A percentile compares a stretch with the other conserved stretches of the same genome.
Conservation (phyloP, 495 filamentous ascomycete species). For the Melanomma pulvis-pyrius region DNA sequence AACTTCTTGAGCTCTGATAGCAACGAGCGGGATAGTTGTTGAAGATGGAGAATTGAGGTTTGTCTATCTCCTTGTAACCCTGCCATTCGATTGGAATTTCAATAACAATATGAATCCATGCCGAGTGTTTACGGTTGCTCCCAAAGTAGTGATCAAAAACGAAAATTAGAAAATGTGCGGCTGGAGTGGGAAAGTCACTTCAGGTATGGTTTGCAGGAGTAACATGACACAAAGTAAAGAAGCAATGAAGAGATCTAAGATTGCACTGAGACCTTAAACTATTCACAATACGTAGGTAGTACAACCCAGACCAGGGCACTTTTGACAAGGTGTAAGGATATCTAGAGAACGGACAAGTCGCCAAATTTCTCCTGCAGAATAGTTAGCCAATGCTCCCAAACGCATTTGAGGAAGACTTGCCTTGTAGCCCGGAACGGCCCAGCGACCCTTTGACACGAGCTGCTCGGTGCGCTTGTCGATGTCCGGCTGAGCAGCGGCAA, state of each 20-base stretch:
- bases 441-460: conserved; percentile 95
- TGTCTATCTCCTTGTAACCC: no score
- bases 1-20: no score
- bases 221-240: neutral
- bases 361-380: conserved; percentile 88
- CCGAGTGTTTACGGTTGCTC: no score
- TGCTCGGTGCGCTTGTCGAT: conserved; percentile 92
- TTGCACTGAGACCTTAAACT: conserved; percentile 36
- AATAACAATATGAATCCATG: no score
- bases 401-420: conserved; percentile 52
- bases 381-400: conserved; percentile 13
- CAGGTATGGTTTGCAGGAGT: neutral
- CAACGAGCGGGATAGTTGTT: no score
- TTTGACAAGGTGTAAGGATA: conserved; percentile 4
- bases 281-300: conserved; percentile 41
- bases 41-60: no score
- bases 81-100: no score
- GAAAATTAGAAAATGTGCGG: no score
- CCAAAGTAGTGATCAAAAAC: no score
- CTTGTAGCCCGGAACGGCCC: conserved; percentile 98
- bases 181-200: no score
- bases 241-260: conserved; percentile 23
- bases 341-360: conserved; percentile 87
- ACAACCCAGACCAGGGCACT: conserved; percentile 31
- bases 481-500: conserved; percentile 86